Percentiles rank a stretch among this genome's conserved stretches.
phyloP scores from a whole-genome alignment of 2,329 filamentous ascomycete genomes.

The Monascus ruber region DNA sequence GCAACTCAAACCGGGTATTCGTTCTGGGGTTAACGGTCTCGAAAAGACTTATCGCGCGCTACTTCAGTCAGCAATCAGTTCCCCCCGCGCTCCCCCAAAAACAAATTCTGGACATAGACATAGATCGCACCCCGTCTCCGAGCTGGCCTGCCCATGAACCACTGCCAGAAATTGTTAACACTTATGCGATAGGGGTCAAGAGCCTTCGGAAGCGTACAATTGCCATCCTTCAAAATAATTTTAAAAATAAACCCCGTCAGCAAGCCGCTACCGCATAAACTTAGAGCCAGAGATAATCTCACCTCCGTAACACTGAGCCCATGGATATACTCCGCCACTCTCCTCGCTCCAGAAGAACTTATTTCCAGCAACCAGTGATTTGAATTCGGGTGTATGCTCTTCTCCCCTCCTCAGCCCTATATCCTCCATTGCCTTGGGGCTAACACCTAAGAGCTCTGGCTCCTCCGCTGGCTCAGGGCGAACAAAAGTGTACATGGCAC shows the following conservation, averaged over 20 bases:
- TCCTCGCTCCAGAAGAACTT: constrained; percentile 64
- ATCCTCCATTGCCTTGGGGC: constrained; percentile 64
- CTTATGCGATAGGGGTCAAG: background rate
- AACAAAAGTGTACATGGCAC: constrained; percentile 82
- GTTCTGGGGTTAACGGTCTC: constrained; percentile 64
- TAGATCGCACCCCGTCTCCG: constrained; percentile 57
- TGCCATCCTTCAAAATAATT: constrained; percentile 31
- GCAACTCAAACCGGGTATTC: constrained; percentile 70
- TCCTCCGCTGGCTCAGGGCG: constrained; percentile 62
- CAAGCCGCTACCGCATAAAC: too few relatives aligned
- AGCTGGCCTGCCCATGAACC: constrained; percentile 94
- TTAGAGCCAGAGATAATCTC: constrained; percentile 40
- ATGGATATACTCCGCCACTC: constrained; percentile 77
- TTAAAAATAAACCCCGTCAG: too few relatives aligned
- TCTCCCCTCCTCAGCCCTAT: constrained; percentile 64
- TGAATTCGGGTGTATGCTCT: constrained; percentile 61
- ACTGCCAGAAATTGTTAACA: constrained; percentile 30
- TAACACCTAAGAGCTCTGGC: constrained; percentile 72
- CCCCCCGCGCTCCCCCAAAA: background rate
- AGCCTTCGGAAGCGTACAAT: constrained; percentile 28
- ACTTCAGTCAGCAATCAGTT: constrained; percentile 1
- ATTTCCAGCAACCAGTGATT: constrained; percentile 68
- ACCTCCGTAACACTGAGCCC: constrained; percentile 97
- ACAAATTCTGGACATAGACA: background rate
- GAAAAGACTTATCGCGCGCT: constrained; percentile 82